Evolutionary conservation across 345 rosid genomes (phyloP), one percentile per base, ranked within the genome.

Genomic region (Boechera stricta): DNA sequence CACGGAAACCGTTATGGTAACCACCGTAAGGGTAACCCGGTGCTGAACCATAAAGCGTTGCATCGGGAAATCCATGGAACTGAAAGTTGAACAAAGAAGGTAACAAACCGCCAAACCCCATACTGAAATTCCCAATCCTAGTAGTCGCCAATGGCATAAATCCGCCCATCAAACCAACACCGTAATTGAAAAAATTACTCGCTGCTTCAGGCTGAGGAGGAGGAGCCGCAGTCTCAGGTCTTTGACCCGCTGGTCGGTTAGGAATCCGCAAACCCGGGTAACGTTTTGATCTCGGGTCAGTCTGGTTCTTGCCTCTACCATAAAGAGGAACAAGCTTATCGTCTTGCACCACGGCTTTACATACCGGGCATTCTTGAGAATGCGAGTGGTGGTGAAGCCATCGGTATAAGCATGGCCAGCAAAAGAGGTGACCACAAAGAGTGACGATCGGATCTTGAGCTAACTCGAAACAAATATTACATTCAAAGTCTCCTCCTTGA

Each of bases 291-390:
- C 96, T 83, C 0, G 94, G 99, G 62, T 93, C 98, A 2, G 87
- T 73, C 57, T 84, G 90, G 28, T 85, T 81, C 80, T 90, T 90
- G 24, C 97, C 99, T 81, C 99, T 85, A 4, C 99, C 96, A 9
- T 95, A 93, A n/a, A 95, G 93, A 33, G 99, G 99, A 13, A 95
- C 94, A 33, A 95, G 84, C 71, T 91, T 95, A 28, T 88, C 98
- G 77, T 95, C 99, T 78, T 91, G 84, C 7, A 93, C 84, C 3
- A 93, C 73, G 10, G 99, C 98, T 87, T 93, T 95, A 83, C 98
- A 95, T 32, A 95, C 93, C 0, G 97, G 98, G 38, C 98, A 95
- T 75, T 93, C 99, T 5, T 93, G 99, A 24, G 84, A 90, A 38
- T 87, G 90, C 0, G 98, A 95, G 62, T 95, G 99, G 56, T 90